Evolutionary conservation across 2,329 filamentous ascomycete genomes (phyloP).

Genomic region (Fusarium anthophilum): DNA sequence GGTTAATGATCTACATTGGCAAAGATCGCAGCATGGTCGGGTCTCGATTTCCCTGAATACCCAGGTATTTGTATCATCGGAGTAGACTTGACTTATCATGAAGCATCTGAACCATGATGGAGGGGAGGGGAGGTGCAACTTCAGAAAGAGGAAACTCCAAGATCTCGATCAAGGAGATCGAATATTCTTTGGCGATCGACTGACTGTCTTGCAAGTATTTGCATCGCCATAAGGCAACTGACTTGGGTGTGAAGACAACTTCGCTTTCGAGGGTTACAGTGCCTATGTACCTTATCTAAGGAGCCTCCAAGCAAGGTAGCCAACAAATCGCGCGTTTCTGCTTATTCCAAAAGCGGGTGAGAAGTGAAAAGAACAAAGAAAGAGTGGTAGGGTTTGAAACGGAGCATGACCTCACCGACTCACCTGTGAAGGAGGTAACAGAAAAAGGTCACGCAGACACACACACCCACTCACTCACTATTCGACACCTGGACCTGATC

Average conservation of each 20-base stretch:
- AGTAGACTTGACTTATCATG: background rate
- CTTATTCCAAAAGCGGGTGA: background rate
- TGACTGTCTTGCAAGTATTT: background rate
- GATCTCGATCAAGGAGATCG: background rate
- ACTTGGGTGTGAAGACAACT: background rate
- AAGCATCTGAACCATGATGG: background rate
- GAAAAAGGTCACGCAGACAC: slow-evolving; percentile 8
- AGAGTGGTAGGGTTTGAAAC: slow-evolving; percentile 5
- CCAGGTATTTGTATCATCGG: background rate
- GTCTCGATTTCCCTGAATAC: background rate
- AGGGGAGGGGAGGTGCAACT: background rate
- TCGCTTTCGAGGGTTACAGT: background rate
- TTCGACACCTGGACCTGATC: slow-evolving; percentile 4
- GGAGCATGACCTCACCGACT: slow-evolving; percentile 27
- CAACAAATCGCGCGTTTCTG: slow-evolving; percentile 22
- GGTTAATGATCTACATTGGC: background rate
- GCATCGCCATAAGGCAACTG: slow-evolving; percentile 12
- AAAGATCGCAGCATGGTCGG: background rate
- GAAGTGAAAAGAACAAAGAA: slow-evolving; percentile 10
- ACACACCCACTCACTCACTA: background rate
- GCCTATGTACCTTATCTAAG: background rate
- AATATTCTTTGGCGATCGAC: background rate
- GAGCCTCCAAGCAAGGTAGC: background rate
- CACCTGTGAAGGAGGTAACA: slow-evolving; percentile 16
- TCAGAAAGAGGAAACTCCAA: background rate